A percentile compares a stretch with the other conserved stretches of the same genome.
phyloP scores from a whole-genome alignment of 106 monocot species.

The Amphibolis antarctica region DNA sequence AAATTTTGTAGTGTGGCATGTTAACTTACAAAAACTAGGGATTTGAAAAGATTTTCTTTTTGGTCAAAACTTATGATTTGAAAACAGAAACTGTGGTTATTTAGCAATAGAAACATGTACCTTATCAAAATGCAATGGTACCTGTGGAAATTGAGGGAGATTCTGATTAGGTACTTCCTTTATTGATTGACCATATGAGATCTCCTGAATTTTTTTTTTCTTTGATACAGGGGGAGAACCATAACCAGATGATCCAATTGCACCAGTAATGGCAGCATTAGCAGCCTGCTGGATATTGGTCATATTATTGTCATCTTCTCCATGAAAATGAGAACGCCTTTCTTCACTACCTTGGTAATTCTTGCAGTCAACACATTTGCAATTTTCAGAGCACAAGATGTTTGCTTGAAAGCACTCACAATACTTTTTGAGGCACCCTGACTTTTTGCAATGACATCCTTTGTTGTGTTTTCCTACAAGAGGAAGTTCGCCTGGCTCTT shows the following conservation, averaged over 20 bases:
- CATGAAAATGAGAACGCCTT: constrained; percentile 39
- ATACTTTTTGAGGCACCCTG: constrained; percentile 90
- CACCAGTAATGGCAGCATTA: constrained; percentile 69
- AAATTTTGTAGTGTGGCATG: no score
- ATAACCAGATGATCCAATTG: constrained; percentile 53
- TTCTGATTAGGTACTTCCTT: constrained; percentile 46
- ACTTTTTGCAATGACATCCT: constrained; percentile 87
- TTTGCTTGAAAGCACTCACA: constrained; percentile 95
- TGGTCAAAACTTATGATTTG: no score
- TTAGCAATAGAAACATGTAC: no score
- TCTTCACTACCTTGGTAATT: constrained; percentile 88
- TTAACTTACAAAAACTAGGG: no score
- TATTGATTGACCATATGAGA: constrained; percentile 25
- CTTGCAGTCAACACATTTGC: constrained; percentile 84
- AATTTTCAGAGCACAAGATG: constrained; percentile 91
- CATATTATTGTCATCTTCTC: constrained; percentile 43
- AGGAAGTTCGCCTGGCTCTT: constrained; percentile 42
- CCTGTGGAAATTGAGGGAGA: constrained; percentile 42
- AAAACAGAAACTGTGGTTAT: no score
- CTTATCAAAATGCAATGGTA: no score
- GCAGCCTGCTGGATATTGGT: constrained; percentile 65
- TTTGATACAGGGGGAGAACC: constrained; percentile 42
- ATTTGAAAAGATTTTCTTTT: no score
- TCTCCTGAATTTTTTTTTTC: constrained; percentile 70
- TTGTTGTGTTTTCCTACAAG: constrained; percentile 74